Conservation (phyloP, 495 filamentous ascomycete genomes). For the Tuber magnatum region DNA sequence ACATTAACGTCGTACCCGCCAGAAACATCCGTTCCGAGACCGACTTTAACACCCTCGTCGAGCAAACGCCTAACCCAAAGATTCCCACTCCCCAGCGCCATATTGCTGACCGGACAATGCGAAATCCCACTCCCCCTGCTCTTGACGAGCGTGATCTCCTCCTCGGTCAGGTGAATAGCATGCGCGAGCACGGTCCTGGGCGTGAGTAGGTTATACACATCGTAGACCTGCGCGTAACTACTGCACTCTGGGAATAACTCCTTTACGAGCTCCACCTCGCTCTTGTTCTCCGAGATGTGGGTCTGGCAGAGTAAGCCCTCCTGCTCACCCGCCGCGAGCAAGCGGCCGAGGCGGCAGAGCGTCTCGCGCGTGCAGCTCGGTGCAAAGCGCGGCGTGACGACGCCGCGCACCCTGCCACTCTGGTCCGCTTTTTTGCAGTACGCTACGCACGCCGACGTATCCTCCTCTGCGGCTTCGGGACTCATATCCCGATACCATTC, state of each 20-base stretch:
- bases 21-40: constrained; percentile 81
- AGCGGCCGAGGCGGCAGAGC: constrained; percentile 55
- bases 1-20: constrained; percentile 77
- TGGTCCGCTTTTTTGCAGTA: constrained; percentile 61
- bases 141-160: constrained; percentile 58
- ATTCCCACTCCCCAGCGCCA: constrained; percentile 64
- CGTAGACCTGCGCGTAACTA: constrained; percentile 74
- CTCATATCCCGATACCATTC: constrained; percentile 66
- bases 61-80: constrained; percentile 65
- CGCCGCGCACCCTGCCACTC: constrained; percentile 58
- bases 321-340: constrained; percentile 48
- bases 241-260: constrained; percentile 58
- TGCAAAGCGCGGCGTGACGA: constrained; percentile 87
- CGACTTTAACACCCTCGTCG: constrained; percentile 67
- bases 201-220: constrained; percentile 60
- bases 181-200: constrained; percentile 77
- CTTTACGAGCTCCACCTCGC: constrained; percentile 63
- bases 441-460: constrained; percentile 56
- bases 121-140: constrained; percentile 56
- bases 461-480: constrained; percentile 50
- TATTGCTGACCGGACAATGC: constrained; percentile 85
- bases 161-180: constrained; percentile 62
- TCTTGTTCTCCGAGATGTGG: constrained; percentile 78
- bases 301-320: constrained; percentile 70
- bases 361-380: constrained; percentile 60